These are phyloP conservation scores for Zygnema circumcarinatum DNA, from an alignment of 139 green algal species.

Conservation along the genomic window DNA sequence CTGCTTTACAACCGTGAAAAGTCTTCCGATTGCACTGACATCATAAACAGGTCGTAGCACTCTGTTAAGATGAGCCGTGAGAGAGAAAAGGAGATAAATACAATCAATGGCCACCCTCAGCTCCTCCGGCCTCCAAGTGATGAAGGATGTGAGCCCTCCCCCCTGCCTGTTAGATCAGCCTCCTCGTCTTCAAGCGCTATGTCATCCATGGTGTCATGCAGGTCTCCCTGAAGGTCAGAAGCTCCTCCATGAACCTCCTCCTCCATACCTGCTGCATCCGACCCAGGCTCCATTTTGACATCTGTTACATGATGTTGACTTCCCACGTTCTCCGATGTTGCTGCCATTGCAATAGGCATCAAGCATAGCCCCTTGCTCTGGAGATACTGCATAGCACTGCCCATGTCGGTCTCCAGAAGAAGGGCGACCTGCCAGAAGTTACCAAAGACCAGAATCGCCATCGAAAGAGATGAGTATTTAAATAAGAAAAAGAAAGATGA, in stretches of 20 bases:
- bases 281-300: conserved; percentile 20
- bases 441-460: background rate
- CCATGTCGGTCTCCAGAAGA: conserved; percentile 49
- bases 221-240: background rate
- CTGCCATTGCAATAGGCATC: conserved; percentile 16
- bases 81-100: too few species aligned
- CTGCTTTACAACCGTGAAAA: too few species aligned
- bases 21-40: too few species aligned
- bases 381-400: conserved; percentile 47
- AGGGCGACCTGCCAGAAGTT: conserved; percentile 23
- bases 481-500: too few species aligned
- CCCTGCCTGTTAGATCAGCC: background rate
- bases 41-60: too few species aligned
- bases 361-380: conserved; percentile 46
- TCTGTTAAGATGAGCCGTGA: too few species aligned
- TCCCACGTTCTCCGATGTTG: background rate
- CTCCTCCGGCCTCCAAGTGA: too few species aligned
- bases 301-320: background rate
- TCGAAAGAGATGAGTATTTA: too few species aligned
- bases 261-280: background rate
- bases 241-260: conserved; percentile 6
- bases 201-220: conserved; percentile 15
- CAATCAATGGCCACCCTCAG: too few species aligned
- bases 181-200: background rate
- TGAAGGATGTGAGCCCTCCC: too few species aligned